Evolutionary conservation across 176 grass and related monocot species (phyloP), one percentile per base, ranked within the genome.

Genomic region (Zoysia pacifica): DNA sequence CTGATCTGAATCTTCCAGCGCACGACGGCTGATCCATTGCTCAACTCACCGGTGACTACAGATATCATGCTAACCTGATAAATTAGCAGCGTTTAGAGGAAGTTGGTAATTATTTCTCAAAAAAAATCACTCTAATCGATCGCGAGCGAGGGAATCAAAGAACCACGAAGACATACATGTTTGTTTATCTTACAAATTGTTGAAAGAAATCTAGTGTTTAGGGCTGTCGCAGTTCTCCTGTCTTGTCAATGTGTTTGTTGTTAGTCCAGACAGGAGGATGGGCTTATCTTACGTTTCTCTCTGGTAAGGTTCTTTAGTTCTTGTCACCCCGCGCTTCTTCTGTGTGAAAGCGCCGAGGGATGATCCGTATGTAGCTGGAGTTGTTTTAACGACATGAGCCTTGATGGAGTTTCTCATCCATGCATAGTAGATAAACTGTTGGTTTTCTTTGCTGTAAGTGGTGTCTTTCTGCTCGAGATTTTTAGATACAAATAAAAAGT

Each of bases 1-100:
- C 88, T 3, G 88, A 90, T 20, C 88, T 90, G 80, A 90, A 90
- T 72, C 44, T 90, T 8, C 80, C 88, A 0, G 75, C 43, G 28
- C 55, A 77, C 4, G 84, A 84, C 40, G 9, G 43, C n/a, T 62
- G 59, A 18, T 61, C 9, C 55, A 79, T 3, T 60, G 36, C 11
- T 66, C 39, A 16, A 13, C 46, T 11, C 42, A 28, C 12, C 48
- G 70, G 50, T 2, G 54, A 65, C 75, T 79, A 46, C 58, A 65
- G 18, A 43, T 44, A 20, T 50, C 52, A 40, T 28, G 82, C 83
- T 86, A 55, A 86, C 83, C 61, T 73, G 43, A 84, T 65, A 56
- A 64, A 65, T 80, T 79, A 87, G 84, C 75, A 28, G 84, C 84
- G 74, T 52, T 72, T 84, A 87, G 75, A 65, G 36, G 65, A 74